Percentiles rank a stretch among this genome's conserved stretches.
Evolutionary conservation across 805 yeast species (phyloP).

Genomic region (Nakazawaea pomicola): DNA sequence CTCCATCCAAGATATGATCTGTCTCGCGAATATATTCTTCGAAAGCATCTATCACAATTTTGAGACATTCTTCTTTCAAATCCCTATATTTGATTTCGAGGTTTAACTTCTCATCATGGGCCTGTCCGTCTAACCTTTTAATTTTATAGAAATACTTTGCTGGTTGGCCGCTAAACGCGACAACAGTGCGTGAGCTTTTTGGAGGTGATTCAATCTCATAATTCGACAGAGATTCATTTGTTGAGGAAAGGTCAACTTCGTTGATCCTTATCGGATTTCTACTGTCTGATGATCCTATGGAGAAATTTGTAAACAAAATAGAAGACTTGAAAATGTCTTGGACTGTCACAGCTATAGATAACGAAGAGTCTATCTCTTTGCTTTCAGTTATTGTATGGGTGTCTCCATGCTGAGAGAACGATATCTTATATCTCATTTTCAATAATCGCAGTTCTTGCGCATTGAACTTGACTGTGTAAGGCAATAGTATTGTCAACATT

Average conservation of each 20-base stretch:
- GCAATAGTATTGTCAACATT: conserved; percentile 11
- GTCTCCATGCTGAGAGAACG: conserved; percentile 17
- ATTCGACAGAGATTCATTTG: conserved; percentile 26
- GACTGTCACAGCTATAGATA: conserved; percentile 68
- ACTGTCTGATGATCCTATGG: conserved; percentile 53
- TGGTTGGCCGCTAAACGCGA: conserved; percentile 70
- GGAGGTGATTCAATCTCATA: conserved; percentile 23
- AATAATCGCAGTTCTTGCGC: conserved; percentile 15
- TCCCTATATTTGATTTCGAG: conserved; percentile 42
- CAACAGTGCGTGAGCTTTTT: conserved; percentile 20
- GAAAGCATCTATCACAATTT: conserved; percentile 20
- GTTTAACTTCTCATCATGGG: conserved; percentile 23
- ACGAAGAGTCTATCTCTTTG: conserved; percentile 41
- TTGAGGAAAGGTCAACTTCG: conserved; percentile 28
- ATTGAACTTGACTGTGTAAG: conserved; percentile 3
- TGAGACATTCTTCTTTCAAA: conserved; percentile 39
- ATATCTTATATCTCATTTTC: conserved; percentile 18
- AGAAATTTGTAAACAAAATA: conserved; percentile 59
- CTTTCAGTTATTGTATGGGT: conserved; percentile 16
- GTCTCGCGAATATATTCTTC: conserved; percentile 11
- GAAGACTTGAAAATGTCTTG: conserved; percentile 67
- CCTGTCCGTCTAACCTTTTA: conserved; percentile 18
- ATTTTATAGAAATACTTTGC: conserved; percentile 56
- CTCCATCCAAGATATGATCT: too few relatives aligned
- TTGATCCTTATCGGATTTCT: conserved; percentile 50